Percentiles rank a stretch among this genome's conserved stretches.
phyloP scores from a whole-genome alignment of 805 yeast genomes.

The Wickerhamiella domercqiae region DNA sequence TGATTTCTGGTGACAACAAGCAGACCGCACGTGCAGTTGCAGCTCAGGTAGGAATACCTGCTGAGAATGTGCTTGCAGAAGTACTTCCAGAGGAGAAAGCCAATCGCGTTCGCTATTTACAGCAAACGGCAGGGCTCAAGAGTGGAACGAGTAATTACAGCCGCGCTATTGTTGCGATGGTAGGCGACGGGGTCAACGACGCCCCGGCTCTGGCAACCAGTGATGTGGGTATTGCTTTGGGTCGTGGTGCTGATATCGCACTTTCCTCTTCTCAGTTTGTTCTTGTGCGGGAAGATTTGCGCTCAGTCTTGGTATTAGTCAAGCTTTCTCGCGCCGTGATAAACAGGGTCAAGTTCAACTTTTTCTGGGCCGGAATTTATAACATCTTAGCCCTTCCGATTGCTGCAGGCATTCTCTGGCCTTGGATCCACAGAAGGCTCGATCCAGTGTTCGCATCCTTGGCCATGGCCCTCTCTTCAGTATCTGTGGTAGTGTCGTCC shows the following conservation, averaged over 20 bases:
- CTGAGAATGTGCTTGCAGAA: constrained; percentile 42
- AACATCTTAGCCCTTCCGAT: constrained; percentile 77
- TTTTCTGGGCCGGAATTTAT: constrained; percentile 75
- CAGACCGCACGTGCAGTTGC: constrained; percentile 57
- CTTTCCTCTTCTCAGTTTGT: constrained; percentile 62
- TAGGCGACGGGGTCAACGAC: constrained; percentile 74
- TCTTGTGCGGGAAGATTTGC: constrained; percentile 35
- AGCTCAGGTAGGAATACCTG: constrained; percentile 40
- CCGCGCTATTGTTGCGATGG: constrained; percentile 47
- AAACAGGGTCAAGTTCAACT: constrained; percentile 59
- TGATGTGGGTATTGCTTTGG: constrained; percentile 63
- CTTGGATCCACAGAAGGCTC: constrained; percentile 51
- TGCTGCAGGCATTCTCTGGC: constrained; percentile 84
- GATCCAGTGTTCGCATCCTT: constrained; percentile 83
- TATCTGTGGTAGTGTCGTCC: constrained; percentile 75
- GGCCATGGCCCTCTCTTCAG: constrained; percentile 87
- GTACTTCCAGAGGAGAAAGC: constrained; percentile 66
- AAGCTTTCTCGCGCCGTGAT: constrained; percentile 61
- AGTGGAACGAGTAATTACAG: constrained; percentile 14
- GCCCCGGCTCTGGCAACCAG: constrained; percentile 67
- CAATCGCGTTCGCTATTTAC: constrained; percentile 39
- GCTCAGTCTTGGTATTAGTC: constrained; percentile 39
- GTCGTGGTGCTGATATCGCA: constrained; percentile 65
- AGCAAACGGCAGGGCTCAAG: constrained; percentile 27
- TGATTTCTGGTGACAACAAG: constrained; percentile 63